Conservation (phyloP, 768 basidiomycete genomes). For the Lanmaoa pseudosensibilis region DNA sequence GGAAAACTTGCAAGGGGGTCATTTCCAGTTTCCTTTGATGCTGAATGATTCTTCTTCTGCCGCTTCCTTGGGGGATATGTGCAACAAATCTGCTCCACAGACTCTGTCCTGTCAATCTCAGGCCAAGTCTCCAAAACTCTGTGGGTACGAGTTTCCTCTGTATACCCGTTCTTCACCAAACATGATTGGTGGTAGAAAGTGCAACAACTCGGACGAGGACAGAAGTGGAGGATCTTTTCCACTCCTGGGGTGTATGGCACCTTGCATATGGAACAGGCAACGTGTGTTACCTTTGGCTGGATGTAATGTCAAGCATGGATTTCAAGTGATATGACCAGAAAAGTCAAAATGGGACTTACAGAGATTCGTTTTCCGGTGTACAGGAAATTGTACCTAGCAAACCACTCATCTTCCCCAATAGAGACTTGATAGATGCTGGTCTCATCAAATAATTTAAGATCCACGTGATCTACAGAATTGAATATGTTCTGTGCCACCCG, state of each 20-base stretch:
- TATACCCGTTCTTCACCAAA: constrained; percentile 33
- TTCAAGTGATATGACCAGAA: neutral
- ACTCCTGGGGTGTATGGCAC: constrained; percentile 47
- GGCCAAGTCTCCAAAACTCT: constrained; percentile 42
- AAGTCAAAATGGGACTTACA: constrained; percentile 28
- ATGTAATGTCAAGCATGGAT: neutral
- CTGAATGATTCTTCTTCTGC: neutral
- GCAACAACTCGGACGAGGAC: constrained; percentile 51
- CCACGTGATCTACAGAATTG: constrained; percentile 32
- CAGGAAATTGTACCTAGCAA: constrained; percentile 46
- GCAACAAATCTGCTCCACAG: constrained; percentile 2
- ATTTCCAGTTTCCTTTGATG: neutral
- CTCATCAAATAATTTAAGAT: constrained; percentile 41
- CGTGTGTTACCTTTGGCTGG: constrained; percentile 43
- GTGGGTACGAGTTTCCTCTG: constrained; percentile 21
- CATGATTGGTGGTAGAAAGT: constrained; percentile 51
- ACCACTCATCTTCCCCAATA: constrained; percentile 48
- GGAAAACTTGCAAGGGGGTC: constrained; percentile 34
- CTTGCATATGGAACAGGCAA: constrained; percentile 45
- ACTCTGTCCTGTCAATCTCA: constrained; percentile 24
- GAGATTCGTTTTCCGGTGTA: constrained; percentile 33
- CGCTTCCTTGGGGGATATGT: constrained; percentile 12
- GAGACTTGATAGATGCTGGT: constrained; percentile 35
- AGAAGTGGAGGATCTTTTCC: constrained; percentile 51
- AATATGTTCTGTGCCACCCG: neutral